Base-by-base conservation (phyloP, 768 basidiomycete genomes). In the Pholiota microspora region DNA sequence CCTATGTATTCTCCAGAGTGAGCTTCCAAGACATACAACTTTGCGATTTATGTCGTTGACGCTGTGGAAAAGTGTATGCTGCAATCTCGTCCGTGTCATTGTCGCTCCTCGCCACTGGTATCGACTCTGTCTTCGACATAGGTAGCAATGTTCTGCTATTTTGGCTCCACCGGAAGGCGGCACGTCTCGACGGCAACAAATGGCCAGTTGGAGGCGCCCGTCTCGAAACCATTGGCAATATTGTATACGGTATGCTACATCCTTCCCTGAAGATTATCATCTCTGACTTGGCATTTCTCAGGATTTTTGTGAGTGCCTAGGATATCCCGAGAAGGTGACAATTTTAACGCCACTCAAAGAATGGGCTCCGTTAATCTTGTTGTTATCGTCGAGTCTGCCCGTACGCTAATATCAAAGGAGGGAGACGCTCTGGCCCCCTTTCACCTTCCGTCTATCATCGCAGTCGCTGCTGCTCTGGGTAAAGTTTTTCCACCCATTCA, bases 161-260 rank as follows among this genome's bases (percentile, higher is more conserved):
- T 60, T 85, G 81, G 78, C 74, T 95, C 2, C 87, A 98, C 70
- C 75, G 75, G 60, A 88, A 92, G 62, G 85, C 92, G 1, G 71
- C 63, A 9, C 77, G 62, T 29, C 78, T 96, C 57, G 94, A 97
- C 64, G 60, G 75, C 38, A 92, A 88, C 69, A 89, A 89, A 60
- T 98, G 93, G 94, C 94, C 95, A 25, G 88, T 93, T 3, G 88
- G 94, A 46, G 94, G 94, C 32, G 83, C 89, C n/a, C 81, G 93
- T 45, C 78, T 97, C 42, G 90, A 94, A 67, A 94, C 90, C 3
- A 92, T 93, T 51, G 92, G 91, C 10, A 94, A 95, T 62, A 85
- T 94, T 55, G 74, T 92, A 51, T 96, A 94, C 61, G 93, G 92
- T 83, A 42, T 32, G 64, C 58, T 34, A 9, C 46, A 54, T 45